Conservation (phyloP, 768 basidiomycete genomes). For the Suillus cothurnatus region DNA sequence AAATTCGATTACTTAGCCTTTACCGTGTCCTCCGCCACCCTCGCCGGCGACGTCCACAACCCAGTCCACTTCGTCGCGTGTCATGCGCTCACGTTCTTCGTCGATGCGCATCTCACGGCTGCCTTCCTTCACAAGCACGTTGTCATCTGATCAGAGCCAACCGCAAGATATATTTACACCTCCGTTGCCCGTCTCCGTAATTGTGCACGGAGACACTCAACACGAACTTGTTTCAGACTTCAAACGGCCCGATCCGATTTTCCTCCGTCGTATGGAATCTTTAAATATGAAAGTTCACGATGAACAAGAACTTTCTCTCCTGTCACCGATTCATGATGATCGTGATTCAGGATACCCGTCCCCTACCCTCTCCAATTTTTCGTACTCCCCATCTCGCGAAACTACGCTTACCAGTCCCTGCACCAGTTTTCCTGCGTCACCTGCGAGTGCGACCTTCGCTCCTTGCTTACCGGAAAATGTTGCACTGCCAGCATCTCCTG, state of each 20-base stretch:
- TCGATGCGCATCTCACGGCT: slow-evolving; percentile 33
- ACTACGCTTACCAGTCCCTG: slow-evolving; percentile 27
- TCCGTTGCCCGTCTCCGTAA: slow-evolving; percentile 32
- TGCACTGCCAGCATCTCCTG: slow-evolving; percentile 28
- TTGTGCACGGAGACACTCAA: slow-evolving; percentile 31
- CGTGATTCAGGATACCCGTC: slow-evolving; percentile 28
- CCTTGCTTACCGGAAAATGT: slow-evolving; percentile 27
- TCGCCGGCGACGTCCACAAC: slow-evolving; percentile 29
- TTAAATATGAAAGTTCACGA: slow-evolving; percentile 4
- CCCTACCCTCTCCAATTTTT: slow-evolving; percentile 31
- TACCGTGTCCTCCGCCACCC: slow-evolving; percentile 22
- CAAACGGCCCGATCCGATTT: slow-evolving; percentile 8
- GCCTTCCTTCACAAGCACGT: slow-evolving; percentile 35
- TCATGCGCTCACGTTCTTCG: slow-evolving; percentile 32
- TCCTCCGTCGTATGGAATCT: slow-evolving; percentile 7
- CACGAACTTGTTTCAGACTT: slow-evolving; percentile 26
- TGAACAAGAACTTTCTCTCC: slow-evolving; percentile 21
- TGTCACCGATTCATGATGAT: slow-evolving; percentile 20
- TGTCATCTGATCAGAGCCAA: slow-evolving; percentile 35
- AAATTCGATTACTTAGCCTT: slow-evolving; percentile 4
- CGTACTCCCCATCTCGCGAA: slow-evolving; percentile 27
- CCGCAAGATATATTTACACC: slow-evolving; percentile 27
- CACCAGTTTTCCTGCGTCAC: slow-evolving; percentile 26
- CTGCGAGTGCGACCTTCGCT: slow-evolving; percentile 21
- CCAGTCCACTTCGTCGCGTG: slow-evolving; percentile 29